phyloP scores from a whole-genome alignment of 768 basidiomycete species.

The Kwoniella botswanensis region DNA sequence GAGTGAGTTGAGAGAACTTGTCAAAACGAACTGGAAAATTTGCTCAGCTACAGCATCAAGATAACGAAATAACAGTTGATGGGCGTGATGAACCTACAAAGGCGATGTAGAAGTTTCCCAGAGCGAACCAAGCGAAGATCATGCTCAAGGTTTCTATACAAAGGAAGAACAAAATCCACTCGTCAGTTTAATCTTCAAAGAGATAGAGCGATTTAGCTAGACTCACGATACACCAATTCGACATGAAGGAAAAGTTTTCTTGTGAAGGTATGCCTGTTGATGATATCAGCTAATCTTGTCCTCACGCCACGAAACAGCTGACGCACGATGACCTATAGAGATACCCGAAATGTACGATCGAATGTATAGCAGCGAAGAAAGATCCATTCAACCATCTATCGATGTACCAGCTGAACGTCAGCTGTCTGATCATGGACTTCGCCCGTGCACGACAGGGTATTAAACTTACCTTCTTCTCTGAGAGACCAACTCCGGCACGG shows the following conservation, averaged over 20 bases:
- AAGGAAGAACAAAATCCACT: background rate
- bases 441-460: background rate
- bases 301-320: no score
- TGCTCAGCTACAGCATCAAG: constrained; percentile 6
- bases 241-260: constrained; percentile 94
- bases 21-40: constrained; percentile 65
- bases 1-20: constrained; percentile 68
- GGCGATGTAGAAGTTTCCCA: constrained; percentile 90
- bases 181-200: background rate
- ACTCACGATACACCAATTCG: constrained; percentile 78
- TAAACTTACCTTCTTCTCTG: constrained; percentile 69
- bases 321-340: constrained; percentile 79
- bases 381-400: constrained; percentile 92
- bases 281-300: constrained; percentile 19
- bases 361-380: constrained; percentile 96
- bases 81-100: constrained; percentile 61
- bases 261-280: constrained; percentile 67
- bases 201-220: background rate
- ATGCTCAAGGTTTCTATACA: constrained; percentile 72
- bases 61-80: background rate
- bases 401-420: constrained; percentile 60
- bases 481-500: constrained; percentile 89
- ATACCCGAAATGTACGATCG: constrained; percentile 90
- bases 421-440: constrained; percentile 67
- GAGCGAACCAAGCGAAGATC: constrained; percentile 88